A percentile compares a stretch with the other conserved stretches of the same genome.
These are phyloP conservation scores for Ogataea sp. DNA, from an alignment of 805 yeast genomes.

Conservation along the genomic window DNA sequence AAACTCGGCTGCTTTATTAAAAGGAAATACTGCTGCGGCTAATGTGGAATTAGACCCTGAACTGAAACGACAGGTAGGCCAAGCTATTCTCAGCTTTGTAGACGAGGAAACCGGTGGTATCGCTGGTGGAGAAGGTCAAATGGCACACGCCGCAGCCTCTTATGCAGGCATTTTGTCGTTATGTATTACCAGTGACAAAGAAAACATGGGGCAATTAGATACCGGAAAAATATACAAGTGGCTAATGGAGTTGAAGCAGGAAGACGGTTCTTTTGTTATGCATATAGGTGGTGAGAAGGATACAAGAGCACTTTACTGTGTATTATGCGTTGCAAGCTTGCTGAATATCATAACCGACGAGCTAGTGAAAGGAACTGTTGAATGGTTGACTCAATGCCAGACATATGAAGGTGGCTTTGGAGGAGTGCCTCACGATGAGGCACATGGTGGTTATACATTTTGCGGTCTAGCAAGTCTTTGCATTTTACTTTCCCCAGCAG, in stretches of 20 bases:
- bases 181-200: slow-evolving; percentile 37
- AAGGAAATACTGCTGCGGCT: too few species aligned
- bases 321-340: slow-evolving; percentile 61
- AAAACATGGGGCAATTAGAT: slow-evolving; percentile 36
- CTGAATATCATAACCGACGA: slow-evolving; percentile 57
- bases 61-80: slow-evolving; percentile 16
- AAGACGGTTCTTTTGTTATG: slow-evolving; percentile 74
- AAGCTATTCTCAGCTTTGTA: slow-evolving; percentile 22
- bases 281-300: slow-evolving; percentile 78
- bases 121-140: slow-evolving; percentile 79
- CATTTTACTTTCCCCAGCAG: slow-evolving; percentile 32
- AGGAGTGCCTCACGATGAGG: slow-evolving; percentile 77
- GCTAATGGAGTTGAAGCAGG: slow-evolving; percentile 54
- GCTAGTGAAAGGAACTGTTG: slow-evolving; percentile 40
- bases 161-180: slow-evolving; percentile 71
- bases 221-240: slow-evolving; percentile 46
- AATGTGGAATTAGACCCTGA: slow-evolving; percentile 18
- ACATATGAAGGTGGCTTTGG: slow-evolving; percentile 95
- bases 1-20: slow-evolving; percentile 42
- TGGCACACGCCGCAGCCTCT: slow-evolving; percentile 77
- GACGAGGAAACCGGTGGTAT: slow-evolving; percentile 50
- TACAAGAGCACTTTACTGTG: slow-evolving; percentile 82
- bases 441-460: slow-evolving; percentile 95
- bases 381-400: slow-evolving; percentile 67
- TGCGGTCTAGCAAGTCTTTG: slow-evolving; percentile 72